Evolutionary conservation across 441 rosid species (phyloP).

Genomic region (Arabidopsis hybrid): DNA sequence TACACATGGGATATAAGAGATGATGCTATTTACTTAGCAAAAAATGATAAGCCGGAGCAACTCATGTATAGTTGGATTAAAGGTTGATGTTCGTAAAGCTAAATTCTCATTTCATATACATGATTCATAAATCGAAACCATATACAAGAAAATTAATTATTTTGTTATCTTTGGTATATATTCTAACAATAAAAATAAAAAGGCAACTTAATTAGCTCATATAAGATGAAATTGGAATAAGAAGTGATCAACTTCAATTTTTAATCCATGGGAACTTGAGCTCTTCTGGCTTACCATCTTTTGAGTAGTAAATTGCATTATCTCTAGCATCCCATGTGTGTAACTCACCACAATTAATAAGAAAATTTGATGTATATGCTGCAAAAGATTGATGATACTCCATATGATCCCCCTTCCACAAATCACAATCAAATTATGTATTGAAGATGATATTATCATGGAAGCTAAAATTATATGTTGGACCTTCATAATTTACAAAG

Average conservation of each 20-base stretch:
- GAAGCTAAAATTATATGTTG: constrained; percentile 11
- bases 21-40: constrained; percentile 27
- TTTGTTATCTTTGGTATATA: not conserved
- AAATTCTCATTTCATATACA: constrained; percentile 6
- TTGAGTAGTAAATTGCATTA: constrained; percentile 11
- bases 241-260: not conserved
- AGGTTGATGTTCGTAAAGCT: constrained; percentile 1
- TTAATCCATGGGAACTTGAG: not conserved
- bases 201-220: not conserved
- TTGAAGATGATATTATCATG: not conserved
- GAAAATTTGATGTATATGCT: not conserved
- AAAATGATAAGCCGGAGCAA: not conserved
- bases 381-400: not conserved
- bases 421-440: not conserved
- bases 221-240: not conserved
- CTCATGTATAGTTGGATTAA: constrained; percentile 24
- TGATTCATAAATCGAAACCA: not conserved
- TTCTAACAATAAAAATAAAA: not conserved
- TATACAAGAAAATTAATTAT: not conserved
- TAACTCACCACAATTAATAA: constrained; percentile 3
- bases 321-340: constrained; percentile 11
- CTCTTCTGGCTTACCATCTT: not conserved
- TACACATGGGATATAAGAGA: constrained; percentile 25
- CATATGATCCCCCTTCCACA: not conserved
- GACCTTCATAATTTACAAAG: constrained; percentile 1